Conservation (phyloP, 768 basidiomycete species). For the Collybia nuda region DNA sequence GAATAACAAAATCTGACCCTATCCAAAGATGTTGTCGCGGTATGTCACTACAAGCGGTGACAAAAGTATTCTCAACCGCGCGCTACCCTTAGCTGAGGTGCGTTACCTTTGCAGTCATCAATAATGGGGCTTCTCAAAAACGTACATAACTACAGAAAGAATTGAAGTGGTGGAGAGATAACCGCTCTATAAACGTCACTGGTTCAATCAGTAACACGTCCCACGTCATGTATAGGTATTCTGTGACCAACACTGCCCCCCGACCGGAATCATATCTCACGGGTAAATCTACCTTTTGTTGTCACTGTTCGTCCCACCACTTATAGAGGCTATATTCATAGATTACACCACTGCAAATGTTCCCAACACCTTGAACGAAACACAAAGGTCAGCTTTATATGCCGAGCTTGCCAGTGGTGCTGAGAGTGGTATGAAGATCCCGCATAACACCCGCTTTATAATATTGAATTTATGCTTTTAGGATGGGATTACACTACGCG, state of each 20-base stretch:
- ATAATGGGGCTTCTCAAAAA: too few relatives aligned
- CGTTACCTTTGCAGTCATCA: constrained; percentile 8
- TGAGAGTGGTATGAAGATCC: constrained; percentile 58
- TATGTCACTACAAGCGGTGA: constrained; percentile 78
- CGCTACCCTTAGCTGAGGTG: constrained; percentile 83
- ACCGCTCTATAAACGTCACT: neutral
- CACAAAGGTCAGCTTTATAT: constrained; percentile 66
- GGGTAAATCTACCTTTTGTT: neutral
- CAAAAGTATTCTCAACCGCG: constrained; percentile 70
- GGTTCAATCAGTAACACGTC: neutral
- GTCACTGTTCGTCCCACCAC: neutral
- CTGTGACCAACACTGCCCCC: neutral
- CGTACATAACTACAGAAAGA: constrained; percentile 52
- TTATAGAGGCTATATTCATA: constrained; percentile 19
- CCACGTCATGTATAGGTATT: neutral
- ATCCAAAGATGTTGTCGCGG: constrained; percentile 79
- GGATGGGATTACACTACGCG: constrained; percentile 57
- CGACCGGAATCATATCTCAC: neutral
- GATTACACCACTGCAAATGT: constrained; percentile 83
- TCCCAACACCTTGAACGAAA: constrained; percentile 60
- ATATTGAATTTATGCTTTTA: neutral
- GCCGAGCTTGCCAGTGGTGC: constrained; percentile 87
- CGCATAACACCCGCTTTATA: neutral
- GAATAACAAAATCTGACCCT: neutral
- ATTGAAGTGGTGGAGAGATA: constrained; percentile 28